Evolutionary conservation across 192 early-diverging fungal species (phyloP), one percentile per base, ranked within the genome.

Genomic region (Entomortierella chlamydospora): DNA sequence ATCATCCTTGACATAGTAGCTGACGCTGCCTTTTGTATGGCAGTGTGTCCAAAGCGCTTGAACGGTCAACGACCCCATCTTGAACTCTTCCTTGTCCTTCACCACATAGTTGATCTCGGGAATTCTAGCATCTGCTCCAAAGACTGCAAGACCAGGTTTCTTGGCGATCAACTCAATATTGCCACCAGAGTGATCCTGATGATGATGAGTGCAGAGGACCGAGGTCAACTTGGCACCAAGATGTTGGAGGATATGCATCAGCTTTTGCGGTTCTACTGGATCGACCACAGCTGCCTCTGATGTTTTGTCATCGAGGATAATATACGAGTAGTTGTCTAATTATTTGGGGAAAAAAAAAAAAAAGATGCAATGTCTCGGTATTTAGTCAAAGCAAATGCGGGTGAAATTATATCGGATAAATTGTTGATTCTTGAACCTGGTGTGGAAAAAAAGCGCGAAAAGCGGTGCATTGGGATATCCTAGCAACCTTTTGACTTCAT

Each of bases 181-280:
- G 33, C 95, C 95, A 43, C 90, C 93, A 28, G 94, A 76, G 70
- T 99, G 97, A 81, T 99, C 97, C 71, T 77, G 80, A 73, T 97
- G 96, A 81, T 98, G 95, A 83, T 98, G 97, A 22, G 95, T 96
- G 30, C 89, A 90, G 59, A 93, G 87, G n/a, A 93, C 81, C 25
- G 84, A 84, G 30, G 86, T 85, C 18, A 90, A 34, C 39, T 87
- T 86, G 52, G 84, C 86, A 2, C 84, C 80, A 4, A 86, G 69
- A 53, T 87, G 70, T 30, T 88, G 74, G 28, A 90, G 80, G 28
- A 86, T 85, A 25, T 84, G 66, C 52, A 91, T 57, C 41, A 94
- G 83, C 69, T 95, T 95, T 4, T 81, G 71, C 34, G 96, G 91
- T 64, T 94, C 90, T 4, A 91, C 94, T n/a, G 96, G 96, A 68